Percentiles rank a stretch among this genome's conserved stretches.
phyloP scores from a whole-genome alignment of 2,329 filamentous ascomycete genomes.

The Tolypocladium pustulatum region DNA sequence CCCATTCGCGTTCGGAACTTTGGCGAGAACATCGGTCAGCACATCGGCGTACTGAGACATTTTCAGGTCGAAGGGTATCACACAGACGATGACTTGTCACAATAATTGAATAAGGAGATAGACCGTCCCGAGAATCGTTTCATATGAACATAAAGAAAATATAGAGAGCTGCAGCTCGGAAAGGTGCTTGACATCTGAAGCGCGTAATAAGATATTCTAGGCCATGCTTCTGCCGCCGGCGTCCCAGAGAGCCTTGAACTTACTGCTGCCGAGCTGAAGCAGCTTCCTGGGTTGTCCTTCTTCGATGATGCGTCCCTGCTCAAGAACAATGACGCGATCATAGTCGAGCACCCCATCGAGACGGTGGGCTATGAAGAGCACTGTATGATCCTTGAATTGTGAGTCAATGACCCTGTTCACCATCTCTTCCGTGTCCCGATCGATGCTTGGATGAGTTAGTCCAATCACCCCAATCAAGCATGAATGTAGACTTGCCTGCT shows the following conservation, averaged over 20 bases:
- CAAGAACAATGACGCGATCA: neutral
- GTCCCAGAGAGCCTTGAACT: neutral
- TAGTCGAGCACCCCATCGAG: neutral
- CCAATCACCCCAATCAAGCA: neutral
- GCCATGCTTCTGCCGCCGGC: neutral
- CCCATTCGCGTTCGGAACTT: too few relatives aligned
- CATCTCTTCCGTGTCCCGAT: neutral
- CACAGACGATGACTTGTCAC: too few relatives aligned
- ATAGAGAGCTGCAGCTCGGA: too few relatives aligned
- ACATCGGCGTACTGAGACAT: too few relatives aligned
- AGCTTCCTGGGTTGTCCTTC: neutral
- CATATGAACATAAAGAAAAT: too few relatives aligned
- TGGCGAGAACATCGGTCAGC: too few relatives aligned
- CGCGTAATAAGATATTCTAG: too few relatives aligned
- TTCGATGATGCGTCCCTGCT: neutral
- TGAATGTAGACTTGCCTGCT: neutral
- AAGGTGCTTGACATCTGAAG: too few relatives aligned
- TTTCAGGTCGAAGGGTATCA: too few relatives aligned
- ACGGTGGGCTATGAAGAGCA: neutral
- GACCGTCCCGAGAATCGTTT: too few relatives aligned
- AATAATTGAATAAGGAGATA: too few relatives aligned
- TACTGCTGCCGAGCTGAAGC: neutral
- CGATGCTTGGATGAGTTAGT: neutral
- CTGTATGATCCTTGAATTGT: neutral
- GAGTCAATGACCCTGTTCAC: neutral